Conservation (phyloP, 1,139 yeast species). For the Lizanozyma gosingica region DNA sequence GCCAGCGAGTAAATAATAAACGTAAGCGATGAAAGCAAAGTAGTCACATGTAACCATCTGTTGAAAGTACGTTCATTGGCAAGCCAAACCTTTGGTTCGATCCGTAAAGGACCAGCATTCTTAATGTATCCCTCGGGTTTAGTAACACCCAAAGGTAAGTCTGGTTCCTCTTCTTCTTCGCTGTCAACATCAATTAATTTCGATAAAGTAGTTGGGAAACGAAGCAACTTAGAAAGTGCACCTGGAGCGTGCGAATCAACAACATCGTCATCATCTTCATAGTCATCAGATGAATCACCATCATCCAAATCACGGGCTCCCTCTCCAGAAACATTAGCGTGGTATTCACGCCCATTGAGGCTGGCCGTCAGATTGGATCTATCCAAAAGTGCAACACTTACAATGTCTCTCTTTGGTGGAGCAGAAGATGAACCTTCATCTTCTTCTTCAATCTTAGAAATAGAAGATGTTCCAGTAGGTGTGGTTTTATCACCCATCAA, state of each 20-base stretch:
- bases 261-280: slow-evolving; percentile 34
- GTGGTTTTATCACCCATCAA: slow-evolving; percentile 9
- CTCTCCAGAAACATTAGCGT: neutral
- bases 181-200: slow-evolving; percentile 60
- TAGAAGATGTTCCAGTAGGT: neutral
- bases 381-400: neutral
- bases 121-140: slow-evolving; percentile 74
- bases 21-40: slow-evolving; percentile 77
- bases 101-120: slow-evolving; percentile 85
- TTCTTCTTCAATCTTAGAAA: slow-evolving; percentile 4
- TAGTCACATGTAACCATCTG: slow-evolving; percentile 92
- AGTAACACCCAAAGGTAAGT: slow-evolving; percentile 79
- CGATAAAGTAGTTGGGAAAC: slow-evolving; percentile 23
- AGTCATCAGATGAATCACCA: slow-evolving; percentile 31
- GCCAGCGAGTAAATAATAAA: slow-evolving; percentile 80
- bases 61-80: slow-evolving; percentile 97
- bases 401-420: neutral
- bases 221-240: slow-evolving; percentile 16
- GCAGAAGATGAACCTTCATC: slow-evolving; percentile 6
- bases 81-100: slow-evolving; percentile 96
- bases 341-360: neutral
- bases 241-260: slow-evolving; percentile 13
- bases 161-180: slow-evolving; percentile 77
- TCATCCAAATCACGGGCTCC: slow-evolving; percentile 13
- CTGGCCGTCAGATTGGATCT: neutral